phyloP scores from a whole-genome alignment of 768 basidiomycete species.

The Hericium coralloides region DNA sequence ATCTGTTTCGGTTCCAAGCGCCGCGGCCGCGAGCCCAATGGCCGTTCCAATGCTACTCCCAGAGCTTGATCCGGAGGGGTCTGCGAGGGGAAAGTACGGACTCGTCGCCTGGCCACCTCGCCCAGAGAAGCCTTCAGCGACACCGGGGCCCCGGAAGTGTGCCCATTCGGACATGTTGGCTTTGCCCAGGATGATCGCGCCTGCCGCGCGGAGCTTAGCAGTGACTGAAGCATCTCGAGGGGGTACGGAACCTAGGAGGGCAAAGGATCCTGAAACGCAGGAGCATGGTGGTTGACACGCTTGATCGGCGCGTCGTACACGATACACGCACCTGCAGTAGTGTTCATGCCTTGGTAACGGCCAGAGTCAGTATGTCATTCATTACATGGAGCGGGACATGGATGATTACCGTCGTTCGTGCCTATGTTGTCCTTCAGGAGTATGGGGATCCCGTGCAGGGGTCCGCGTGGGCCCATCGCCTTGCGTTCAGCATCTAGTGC shows the following conservation, averaged over 20 bases:
- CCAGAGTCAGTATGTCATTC: neutral
- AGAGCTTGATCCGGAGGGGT: constrained; percentile 35
- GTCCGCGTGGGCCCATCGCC: constrained; percentile 32
- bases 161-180: constrained; percentile 35
- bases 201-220: constrained; percentile 19
- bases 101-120: constrained; percentile 34
- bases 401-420: constrained; percentile 23
- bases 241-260: constrained; percentile 10
- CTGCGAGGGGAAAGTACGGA: constrained; percentile 34
- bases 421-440: constrained; percentile 40
- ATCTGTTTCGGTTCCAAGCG: constrained; percentile 39
- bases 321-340: neutral
- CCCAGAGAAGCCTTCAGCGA: constrained; percentile 35
- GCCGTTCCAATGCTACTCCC: constrained; percentile 32
- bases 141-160: constrained; percentile 23
- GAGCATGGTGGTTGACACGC: neutral
- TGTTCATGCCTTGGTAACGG: neutral
- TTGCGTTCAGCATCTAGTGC: constrained; percentile 38
- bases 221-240: constrained; percentile 9
- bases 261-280: constrained; percentile 5
- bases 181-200: constrained; percentile 34
- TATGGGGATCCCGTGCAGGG: constrained; percentile 46
- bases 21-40: constrained; percentile 32
- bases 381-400: neutral
- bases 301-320: neutral